These are phyloP conservation scores for Verticillium nubilum DNA, from an alignment of 2,329 filamentous ascomycete species.

Conservation along the genomic window DNA sequence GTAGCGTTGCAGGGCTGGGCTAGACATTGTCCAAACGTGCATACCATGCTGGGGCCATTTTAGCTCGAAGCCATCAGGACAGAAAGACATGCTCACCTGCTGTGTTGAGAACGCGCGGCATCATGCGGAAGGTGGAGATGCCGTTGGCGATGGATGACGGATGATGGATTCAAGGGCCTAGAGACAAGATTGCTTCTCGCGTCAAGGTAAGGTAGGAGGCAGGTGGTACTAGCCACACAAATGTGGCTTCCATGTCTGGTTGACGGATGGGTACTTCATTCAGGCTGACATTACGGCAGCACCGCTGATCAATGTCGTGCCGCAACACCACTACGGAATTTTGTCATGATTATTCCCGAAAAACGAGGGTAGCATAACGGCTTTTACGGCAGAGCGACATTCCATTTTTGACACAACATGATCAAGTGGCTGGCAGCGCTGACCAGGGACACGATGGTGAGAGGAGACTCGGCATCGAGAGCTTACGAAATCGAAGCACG, in stretches of 20 bases:
- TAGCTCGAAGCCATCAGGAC: neutral
- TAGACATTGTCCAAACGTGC: neutral
- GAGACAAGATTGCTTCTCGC: too few species aligned
- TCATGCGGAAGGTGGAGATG: neutral
- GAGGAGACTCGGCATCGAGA: neutral
- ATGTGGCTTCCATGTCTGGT: neutral
- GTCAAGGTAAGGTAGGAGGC: too few species aligned
- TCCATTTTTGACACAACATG: neutral
- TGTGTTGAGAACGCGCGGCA: neutral
- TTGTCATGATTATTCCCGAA: neutral
- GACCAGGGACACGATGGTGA: too few species aligned
- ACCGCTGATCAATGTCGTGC: too few species aligned
- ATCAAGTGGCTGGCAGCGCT: neutral
- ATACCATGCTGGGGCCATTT: neutral
- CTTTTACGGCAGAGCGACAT: neutral
- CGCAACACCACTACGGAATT: neutral
- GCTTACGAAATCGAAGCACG: neutral
- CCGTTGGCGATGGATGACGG: neutral
- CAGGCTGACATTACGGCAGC: too few species aligned
- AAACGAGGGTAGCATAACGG: neutral
- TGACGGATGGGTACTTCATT: too few species aligned
- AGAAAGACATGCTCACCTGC: neutral
- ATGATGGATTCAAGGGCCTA: neutral
- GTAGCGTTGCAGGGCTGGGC: neutral
- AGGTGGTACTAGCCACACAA: neutral